These are phyloP conservation scores for Taphrina wiesneri DNA, from an alignment of 1,139 yeast species.

Conservation along the genomic window DNA sequence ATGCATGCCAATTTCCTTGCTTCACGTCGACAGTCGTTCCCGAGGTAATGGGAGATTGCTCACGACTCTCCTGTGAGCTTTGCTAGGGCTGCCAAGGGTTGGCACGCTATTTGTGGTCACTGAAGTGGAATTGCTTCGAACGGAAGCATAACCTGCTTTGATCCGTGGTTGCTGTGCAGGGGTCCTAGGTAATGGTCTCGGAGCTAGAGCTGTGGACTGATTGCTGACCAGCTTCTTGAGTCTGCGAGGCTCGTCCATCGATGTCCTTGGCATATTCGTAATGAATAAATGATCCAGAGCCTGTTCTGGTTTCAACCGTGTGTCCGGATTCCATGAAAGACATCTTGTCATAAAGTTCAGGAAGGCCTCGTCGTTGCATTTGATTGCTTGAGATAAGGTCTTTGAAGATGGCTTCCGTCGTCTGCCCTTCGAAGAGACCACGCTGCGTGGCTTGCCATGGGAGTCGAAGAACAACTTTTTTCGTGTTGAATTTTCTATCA, in stretches of 20 bases:
- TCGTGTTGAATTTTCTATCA: constrained; percentile 49
- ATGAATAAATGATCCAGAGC: constrained; percentile 53
- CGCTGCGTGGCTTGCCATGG: constrained; percentile 48
- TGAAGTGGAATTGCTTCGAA: background rate
- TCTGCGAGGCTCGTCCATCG: background rate
- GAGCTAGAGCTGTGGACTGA: background rate
- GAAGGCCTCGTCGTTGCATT: constrained; percentile 45
- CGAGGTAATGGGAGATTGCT: constrained; percentile 24
- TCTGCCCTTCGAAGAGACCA: constrained; percentile 45
- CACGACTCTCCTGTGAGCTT: constrained; percentile 14
- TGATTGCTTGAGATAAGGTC: constrained; percentile 42
- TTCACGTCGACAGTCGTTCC: constrained; percentile 5
- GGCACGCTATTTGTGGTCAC: background rate
- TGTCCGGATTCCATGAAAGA: constrained; percentile 60
- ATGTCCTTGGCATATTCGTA: constrained; percentile 40
- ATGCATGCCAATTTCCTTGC: background rate
- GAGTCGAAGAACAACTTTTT: constrained; percentile 50
- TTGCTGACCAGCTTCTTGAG: background rate
- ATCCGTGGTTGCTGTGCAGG: constrained; percentile 1
- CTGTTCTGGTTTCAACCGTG: constrained; percentile 51
- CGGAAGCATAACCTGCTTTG: background rate
- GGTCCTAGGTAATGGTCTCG: background rate
- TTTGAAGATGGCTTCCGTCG: constrained; percentile 45
- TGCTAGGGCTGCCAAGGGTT: constrained; percentile 11
- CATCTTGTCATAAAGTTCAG: constrained; percentile 47